Evolutionary conservation across 805 yeast genomes (phyloP).

Genomic region (Jamesozyma hellenica): DNA sequence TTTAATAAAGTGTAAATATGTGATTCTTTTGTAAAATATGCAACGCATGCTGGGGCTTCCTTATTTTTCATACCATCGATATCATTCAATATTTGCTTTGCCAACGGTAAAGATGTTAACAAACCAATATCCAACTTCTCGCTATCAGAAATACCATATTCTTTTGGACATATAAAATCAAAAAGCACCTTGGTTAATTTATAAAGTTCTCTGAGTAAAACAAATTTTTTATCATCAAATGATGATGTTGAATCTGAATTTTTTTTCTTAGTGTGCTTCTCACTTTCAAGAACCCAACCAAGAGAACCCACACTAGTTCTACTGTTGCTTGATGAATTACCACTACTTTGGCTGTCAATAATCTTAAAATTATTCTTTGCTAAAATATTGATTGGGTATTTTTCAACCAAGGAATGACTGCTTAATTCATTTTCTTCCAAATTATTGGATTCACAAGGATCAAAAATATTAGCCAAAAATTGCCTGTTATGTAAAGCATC

Average conservation of each 20-base stretch:
- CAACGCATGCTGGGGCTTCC: conserved; percentile 73
- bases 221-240: conserved; percentile 73
- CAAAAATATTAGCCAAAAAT: conserved; percentile 73
- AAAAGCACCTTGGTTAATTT: conserved; percentile 84
- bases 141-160: conserved; percentile 90
- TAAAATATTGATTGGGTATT: conserved; percentile 62
- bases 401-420: conserved; percentile 45
- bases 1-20: conserved; percentile 91
- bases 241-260: conserved; percentile 31
- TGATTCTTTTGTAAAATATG: conserved; percentile 92
- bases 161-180: conserved; percentile 97
- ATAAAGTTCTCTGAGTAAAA: conserved; percentile 77
- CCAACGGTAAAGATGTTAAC: conserved; percentile 85
- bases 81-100: conserved; percentile 75
- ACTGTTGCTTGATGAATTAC: conserved; percentile 6
- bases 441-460: conserved; percentile 44
- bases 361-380: conserved; percentile 71
- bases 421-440: conserved; percentile 21
- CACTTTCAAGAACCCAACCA: conserved; percentile 57
- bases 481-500: conserved; percentile 94
- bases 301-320: conserved; percentile 47
- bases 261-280: conserved; percentile 21
- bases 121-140: conserved; percentile 95
- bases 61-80: conserved; percentile 68
- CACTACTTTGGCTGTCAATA: conserved; percentile 27